Conservation (phyloP, 805 yeast genomes). For the Yamadazyma philogaea region DNA sequence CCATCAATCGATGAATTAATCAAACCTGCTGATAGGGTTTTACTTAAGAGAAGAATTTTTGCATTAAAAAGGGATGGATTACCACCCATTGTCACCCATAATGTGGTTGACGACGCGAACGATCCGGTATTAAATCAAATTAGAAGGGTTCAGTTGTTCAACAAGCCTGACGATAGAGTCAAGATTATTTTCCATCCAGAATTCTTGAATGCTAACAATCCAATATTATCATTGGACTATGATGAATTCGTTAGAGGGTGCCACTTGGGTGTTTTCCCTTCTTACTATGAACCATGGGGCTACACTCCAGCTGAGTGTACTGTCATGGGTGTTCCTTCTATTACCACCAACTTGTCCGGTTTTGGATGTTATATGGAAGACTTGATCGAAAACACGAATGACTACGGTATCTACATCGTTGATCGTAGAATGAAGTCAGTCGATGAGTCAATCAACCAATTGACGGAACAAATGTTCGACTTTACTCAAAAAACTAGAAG, state of each 20-base stretch:
- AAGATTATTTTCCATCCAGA: constrained; percentile 98
- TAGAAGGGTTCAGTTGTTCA: constrained; percentile 87
- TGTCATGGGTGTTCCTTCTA: constrained; percentile 98
- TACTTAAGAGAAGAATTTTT: constrained; percentile 86
- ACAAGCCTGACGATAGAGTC: constrained; percentile 85
- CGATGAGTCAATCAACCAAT: constrained; percentile 89
- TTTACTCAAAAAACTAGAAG: constrained; percentile 88
- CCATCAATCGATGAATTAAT: constrained; percentile 82
- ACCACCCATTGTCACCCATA: constrained; percentile 96
- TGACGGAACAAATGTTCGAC: constrained; percentile 84
- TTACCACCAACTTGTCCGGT: constrained; percentile 93
- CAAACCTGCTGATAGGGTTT: constrained; percentile 82
- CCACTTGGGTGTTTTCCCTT: constrained; percentile 97
- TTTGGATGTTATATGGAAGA: constrained; percentile 99
- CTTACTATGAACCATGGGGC: constrained; percentile 99
- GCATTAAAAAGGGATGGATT: constrained; percentile 85
- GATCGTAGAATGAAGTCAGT: constrained; percentile 91
- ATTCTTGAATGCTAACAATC: constrained; percentile 90
- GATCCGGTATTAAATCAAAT: constrained; percentile 93
- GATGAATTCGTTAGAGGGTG: constrained; percentile 98
- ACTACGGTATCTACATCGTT: constrained; percentile 95
- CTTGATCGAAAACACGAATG: constrained; percentile 86
- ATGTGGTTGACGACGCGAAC: constrained; percentile 86
- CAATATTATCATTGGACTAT: constrained; percentile 87
- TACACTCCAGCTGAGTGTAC: constrained; percentile 99